Evolutionary conservation across 2,329 filamentous ascomycete species (phyloP).

Genomic region (Botryotinia globosa): DNA sequence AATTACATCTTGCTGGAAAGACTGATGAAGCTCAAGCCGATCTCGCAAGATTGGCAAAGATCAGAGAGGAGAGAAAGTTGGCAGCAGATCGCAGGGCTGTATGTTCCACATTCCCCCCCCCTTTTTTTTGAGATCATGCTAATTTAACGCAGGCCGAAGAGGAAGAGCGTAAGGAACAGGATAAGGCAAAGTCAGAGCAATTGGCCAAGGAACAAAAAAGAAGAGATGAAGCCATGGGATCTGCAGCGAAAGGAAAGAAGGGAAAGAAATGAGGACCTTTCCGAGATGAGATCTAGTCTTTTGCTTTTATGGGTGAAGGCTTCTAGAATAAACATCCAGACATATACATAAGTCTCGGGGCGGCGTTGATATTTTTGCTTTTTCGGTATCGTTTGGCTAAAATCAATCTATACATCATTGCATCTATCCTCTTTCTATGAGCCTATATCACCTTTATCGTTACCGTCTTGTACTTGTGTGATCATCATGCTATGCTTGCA

Average conservation of each 20-base stretch:
- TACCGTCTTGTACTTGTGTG: not conserved
- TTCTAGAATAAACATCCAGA: slow-evolving; percentile 4
- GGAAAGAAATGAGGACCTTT: slow-evolving; percentile 13
- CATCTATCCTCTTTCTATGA: not conserved
- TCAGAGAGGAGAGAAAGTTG: slow-evolving; percentile 81
- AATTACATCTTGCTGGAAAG: slow-evolving; percentile 90
- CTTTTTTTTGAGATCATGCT: slow-evolving; percentile 19
- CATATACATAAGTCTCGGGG: not conserved
- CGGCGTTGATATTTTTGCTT: not conserved
- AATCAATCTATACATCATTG: not conserved
- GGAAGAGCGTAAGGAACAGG: slow-evolving; percentile 41
- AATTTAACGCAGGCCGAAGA: slow-evolving; percentile 40
- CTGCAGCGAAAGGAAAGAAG: slow-evolving; percentile 17
- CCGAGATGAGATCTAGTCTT: not conserved
- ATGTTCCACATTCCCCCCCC: slow-evolving; percentile 40
- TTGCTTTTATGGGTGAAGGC: not conserved
- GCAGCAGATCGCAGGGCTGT: slow-evolving; percentile 81
- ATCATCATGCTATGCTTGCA: not conserved
- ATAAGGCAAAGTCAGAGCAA: slow-evolving; percentile 45
- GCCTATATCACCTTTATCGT: not conserved
- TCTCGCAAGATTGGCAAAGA: slow-evolving; percentile 74
- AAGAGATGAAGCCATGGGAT: slow-evolving; percentile 37
- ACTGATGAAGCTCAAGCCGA: slow-evolving; percentile 93
- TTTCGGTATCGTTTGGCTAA: not conserved
- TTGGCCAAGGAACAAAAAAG: slow-evolving; percentile 46